These are phyloP conservation scores for Lactuca sativa DNA, from an alignment of 129 eudicot genomes.

Conservation along the genomic window DNA sequence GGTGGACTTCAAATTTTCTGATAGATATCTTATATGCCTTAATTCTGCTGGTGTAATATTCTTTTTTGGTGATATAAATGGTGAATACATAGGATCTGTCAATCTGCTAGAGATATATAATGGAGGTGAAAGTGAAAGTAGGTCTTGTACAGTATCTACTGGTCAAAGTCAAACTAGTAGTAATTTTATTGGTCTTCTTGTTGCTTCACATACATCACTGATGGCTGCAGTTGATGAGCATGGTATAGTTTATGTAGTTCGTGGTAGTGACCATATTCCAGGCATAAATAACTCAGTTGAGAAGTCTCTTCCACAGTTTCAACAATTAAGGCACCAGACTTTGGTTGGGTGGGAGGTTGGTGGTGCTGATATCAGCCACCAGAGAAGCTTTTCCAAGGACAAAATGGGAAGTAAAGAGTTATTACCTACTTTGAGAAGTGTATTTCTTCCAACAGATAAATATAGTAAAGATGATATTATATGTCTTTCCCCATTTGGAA, in stretches of 20 bases:
- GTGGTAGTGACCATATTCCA: constrained; percentile 45
- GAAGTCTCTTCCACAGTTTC: constrained; percentile 37
- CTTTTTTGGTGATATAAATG: constrained; percentile 58
- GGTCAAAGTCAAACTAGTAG: constrained; percentile 14
- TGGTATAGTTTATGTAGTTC: constrained; percentile 67
- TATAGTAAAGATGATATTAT: constrained; percentile 47
- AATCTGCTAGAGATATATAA: constrained; percentile 39
- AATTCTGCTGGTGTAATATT: constrained; percentile 53
- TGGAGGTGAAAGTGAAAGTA: background rate
- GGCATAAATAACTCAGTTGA: constrained; percentile 36
- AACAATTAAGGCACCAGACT: constrained; percentile 47
- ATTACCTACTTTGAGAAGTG: constrained; percentile 37
- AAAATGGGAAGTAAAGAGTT: constrained; percentile 30
- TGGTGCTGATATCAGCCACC: constrained; percentile 78
- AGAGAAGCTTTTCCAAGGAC: constrained; percentile 34
- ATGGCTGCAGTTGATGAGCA: constrained; percentile 69
- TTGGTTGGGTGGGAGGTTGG: constrained; percentile 80
- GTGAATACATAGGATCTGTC: constrained; percentile 54
- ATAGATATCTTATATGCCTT: constrained; percentile 74
- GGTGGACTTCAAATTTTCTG: constrained; percentile 72
- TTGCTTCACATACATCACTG: constrained; percentile 60
- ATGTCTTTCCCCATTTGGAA: constrained; percentile 79
- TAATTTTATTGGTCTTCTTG: constrained; percentile 42
- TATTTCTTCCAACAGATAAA: constrained; percentile 65
- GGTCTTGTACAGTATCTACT: background rate